These are phyloP conservation scores for Eucalyptus victrix DNA, from an alignment of 345 rosid genomes.

Conservation along the genomic window DNA sequence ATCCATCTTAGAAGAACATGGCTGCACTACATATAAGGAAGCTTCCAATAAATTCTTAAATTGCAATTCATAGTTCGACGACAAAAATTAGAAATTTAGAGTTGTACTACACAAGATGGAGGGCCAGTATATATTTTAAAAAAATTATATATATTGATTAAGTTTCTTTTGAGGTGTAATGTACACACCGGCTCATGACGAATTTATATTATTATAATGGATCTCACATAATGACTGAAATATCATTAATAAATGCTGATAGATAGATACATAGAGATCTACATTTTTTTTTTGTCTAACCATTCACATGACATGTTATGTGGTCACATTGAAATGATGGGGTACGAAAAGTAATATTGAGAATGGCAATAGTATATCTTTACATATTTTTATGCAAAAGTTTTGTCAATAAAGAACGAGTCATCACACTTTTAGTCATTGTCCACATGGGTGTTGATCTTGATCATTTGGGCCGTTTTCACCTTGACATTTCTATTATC, in stretches of 20 bases:
- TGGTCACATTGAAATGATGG: not conserved
- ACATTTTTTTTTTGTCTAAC: not conserved
- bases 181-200: not conserved
- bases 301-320: not conserved
- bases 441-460: not conserved
- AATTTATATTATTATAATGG: not conserved
- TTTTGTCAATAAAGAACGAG: not conserved
- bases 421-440: not conserved
- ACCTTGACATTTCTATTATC: not conserved
- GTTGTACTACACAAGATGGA: not conserved
- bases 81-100: not conserved
- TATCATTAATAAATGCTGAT: not conserved
- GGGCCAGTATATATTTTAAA: not conserved
- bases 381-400: not conserved
- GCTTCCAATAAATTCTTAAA: not conserved
- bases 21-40: not conserved
- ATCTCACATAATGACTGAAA: not conserved
- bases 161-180: not conserved
- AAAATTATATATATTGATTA: not conserved
- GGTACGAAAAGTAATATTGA: not conserved
- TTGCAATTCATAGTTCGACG: fast-evolving
- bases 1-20: not conserved
- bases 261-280: not conserved
- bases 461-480: not conserved
- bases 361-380: not conserved